A percentile compares a stretch with the other conserved stretches of the same genome.
Evolutionary conservation across 345 rosid genomes (phyloP).

Genomic region (Raphanus raphanistrum): DNA sequence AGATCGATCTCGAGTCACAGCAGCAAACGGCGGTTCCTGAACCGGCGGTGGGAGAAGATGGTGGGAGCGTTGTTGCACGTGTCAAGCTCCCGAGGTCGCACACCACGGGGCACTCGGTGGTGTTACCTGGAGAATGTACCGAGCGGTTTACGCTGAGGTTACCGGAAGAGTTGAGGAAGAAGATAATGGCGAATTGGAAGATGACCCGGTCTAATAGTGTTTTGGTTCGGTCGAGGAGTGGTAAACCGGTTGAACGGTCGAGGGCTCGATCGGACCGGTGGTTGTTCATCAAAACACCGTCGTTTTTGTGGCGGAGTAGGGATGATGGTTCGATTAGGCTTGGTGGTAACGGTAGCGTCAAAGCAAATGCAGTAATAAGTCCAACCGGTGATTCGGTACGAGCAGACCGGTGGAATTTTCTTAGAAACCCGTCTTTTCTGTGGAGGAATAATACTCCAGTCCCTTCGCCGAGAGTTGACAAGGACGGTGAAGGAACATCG

Average conservation of each 20-base stretch:
- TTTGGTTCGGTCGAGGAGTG: neutral
- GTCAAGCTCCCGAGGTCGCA: neutral
- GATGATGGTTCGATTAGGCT: neutral
- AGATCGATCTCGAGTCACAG: neutral
- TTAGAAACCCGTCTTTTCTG: neutral
- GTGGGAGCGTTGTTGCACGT: neutral
- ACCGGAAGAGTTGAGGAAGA: neutral
- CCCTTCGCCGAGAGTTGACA: neutral
- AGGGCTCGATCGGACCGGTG: neutral
- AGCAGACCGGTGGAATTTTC: neutral
- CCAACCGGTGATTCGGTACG: neutral
- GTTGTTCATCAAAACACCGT: neutral
- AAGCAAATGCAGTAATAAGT: neutral
- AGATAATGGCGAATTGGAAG: neutral
- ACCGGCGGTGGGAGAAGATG: neutral
- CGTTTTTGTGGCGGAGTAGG: neutral
- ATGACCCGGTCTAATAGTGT: neutral
- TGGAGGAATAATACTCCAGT: neutral
- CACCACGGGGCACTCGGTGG: neutral
- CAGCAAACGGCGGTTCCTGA: neutral
- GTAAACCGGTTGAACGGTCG: neutral
- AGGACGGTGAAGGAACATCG: neutral
- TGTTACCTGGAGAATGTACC: neutral
- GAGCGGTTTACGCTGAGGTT: neutral
- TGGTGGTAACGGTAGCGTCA: neutral